A percentile compares a stretch with the other conserved stretches of the same genome.
These are phyloP conservation scores for Eucalyptus erythrocorys DNA, from an alignment of 345 rosid genomes.

Conservation along the genomic window DNA sequence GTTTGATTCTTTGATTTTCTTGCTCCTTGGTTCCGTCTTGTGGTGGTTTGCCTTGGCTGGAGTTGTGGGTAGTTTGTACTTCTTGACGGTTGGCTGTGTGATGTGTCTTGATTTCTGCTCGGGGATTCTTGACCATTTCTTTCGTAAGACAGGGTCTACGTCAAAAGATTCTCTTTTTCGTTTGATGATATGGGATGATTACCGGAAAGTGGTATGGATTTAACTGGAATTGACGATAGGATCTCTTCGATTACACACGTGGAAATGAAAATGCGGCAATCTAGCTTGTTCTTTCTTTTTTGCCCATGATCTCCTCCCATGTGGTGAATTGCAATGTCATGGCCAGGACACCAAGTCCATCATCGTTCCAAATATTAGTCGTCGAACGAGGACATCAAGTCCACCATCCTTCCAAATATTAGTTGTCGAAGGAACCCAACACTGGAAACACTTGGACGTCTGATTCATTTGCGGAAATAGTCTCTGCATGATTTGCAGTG, in stretches of 20 bases:
- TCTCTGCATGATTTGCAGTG: not conserved
- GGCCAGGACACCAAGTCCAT: not conserved
- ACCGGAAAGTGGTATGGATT: not conserved
- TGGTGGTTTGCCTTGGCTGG: not conserved
- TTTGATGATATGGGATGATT: not conserved
- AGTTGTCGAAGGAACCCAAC: not conserved
- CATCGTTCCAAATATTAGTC: not conserved
- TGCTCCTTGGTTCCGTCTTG: not conserved
- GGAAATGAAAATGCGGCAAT: not conserved
- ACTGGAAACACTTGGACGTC: not conserved
- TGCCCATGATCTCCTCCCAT: not conserved
- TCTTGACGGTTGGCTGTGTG: not conserved
- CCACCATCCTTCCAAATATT: not conserved
- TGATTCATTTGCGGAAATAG: not conserved
- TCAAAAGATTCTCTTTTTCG: not conserved
- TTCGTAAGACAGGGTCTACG: not conserved
- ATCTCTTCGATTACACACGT: rapidly evolving
- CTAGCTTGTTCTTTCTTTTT: not conserved
- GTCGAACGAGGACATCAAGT: not conserved
- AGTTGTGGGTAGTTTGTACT: not conserved
- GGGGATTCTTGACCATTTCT: not conserved
- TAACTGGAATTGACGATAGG: not conserved
- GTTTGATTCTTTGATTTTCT: not conserved
- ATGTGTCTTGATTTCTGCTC: not conserved
- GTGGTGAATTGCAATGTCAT: not conserved